A percentile compares a stretch with the other conserved stretches of the same genome.
These are phyloP conservation scores for Zymoseptoria tritici DNA, from an alignment of 2,329 filamentous ascomycete genomes.

Conservation along the genomic window DNA sequence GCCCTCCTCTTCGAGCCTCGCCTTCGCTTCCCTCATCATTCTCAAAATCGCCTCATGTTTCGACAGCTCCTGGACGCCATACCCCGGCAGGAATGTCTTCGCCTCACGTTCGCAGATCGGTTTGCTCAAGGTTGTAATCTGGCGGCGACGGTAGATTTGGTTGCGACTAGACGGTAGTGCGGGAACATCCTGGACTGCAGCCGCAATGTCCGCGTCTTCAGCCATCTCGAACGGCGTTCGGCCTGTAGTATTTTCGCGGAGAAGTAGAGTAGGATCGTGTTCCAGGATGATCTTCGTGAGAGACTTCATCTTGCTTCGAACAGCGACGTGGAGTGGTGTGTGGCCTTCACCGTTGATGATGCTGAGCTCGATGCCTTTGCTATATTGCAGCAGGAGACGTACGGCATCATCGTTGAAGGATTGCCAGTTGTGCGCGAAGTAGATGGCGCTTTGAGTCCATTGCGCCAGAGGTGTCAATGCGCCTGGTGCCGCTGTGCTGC, in stretches of 20 bases:
- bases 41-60: slow-evolving; percentile 26
- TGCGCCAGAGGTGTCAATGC: slow-evolving; percentile 57
- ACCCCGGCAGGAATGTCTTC: slow-evolving; percentile 17
- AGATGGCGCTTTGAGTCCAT: slow-evolving; percentile 2
- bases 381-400: slow-evolving; percentile 23
- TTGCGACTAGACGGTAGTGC: not conserved
- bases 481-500: slow-evolving; percentile 44
- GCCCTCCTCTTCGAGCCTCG: slow-evolving; percentile 13
- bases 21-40: slow-evolving; percentile 30
- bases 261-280: slow-evolving; percentile 52
- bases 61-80: slow-evolving; percentile 1
- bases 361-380: slow-evolving; percentile 41
- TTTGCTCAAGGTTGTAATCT: not conserved
- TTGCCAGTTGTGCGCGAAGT: not conserved
- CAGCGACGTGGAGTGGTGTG: slow-evolving; percentile 54
- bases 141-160: too few species aligned
- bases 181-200: slow-evolving; percentile 4
- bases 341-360: slow-evolving; percentile 57
- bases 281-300: slow-evolving; percentile 51
- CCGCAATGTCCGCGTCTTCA: slow-evolving; percentile 45
- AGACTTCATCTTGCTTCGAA: slow-evolving; percentile 36
- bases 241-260: slow-evolving; percentile 69
- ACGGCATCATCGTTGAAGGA: slow-evolving; percentile 6
- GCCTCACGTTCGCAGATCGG: slow-evolving; percentile 8
- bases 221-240: slow-evolving; percentile 64